Conservation (phyloP, 345 rosid genomes). For the Salix koriyanagi region DNA sequence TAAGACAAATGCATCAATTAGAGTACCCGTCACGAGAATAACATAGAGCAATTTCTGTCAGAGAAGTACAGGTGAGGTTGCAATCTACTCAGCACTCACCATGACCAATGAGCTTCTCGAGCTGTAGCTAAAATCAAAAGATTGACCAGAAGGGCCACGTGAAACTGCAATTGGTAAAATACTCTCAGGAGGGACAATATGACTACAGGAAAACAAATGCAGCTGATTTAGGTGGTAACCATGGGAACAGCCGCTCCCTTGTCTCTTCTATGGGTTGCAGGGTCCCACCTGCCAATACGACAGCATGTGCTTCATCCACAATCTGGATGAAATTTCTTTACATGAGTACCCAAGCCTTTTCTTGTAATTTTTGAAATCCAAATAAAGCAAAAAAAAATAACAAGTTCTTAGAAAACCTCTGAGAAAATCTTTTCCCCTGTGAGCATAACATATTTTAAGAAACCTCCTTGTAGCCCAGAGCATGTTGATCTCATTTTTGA, state of each 20-base stretch:
- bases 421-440: slow-evolving; percentile 82
- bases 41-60: neutral
- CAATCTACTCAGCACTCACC: slow-evolving; percentile 39
- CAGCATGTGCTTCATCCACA: slow-evolving; percentile 75
- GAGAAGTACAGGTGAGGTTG: neutral
- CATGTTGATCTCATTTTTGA: slow-evolving; percentile 45
- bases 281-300: slow-evolving; percentile 89
- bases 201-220: slow-evolving; percentile 83
- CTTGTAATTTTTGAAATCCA: neutral
- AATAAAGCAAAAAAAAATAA: slow-evolving; percentile 5
- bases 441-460: slow-evolving; percentile 82
- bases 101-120: slow-evolving; percentile 59
- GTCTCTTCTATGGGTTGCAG: slow-evolving; percentile 95
- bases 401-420: slow-evolving; percentile 49
- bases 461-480: slow-evolving; percentile 53
- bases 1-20: neutral
- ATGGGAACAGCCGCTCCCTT: slow-evolving; percentile 84
- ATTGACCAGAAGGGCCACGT: slow-evolving; percentile 72
- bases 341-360: neutral
- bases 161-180: slow-evolving; percentile 78
- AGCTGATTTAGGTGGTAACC: slow-evolving; percentile 61
- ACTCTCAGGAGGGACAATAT: slow-evolving; percentile 79
- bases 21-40: neutral
- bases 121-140: slow-evolving; percentile 82
- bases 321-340: slow-evolving; percentile 42